Evolutionary conservation across 2,329 filamentous ascomycete species (phyloP).

Genomic region (Botrytis medusae): DNA sequence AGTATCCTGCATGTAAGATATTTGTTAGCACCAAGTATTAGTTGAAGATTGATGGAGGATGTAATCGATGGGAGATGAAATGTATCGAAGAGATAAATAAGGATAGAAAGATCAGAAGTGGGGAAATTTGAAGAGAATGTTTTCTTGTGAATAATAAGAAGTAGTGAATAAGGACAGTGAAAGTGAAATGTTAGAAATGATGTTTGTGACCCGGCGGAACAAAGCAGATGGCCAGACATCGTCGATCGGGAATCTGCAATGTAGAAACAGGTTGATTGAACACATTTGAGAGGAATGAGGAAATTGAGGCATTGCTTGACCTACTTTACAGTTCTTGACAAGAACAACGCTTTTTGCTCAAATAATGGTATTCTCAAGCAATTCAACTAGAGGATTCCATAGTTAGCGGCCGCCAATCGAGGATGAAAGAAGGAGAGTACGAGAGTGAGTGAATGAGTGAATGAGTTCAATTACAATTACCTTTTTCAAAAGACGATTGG

Average conservation of each 20-base stretch:
- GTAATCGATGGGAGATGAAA: conserved; percentile 12
- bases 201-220: conserved; percentile 2
- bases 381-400: conserved; percentile 24
- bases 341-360: conserved; percentile 24
- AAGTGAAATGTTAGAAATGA: conserved; percentile 4
- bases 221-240: not conserved
- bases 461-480: conserved; percentile 23
- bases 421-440: not conserved
- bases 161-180: conserved; percentile 17
- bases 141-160: not conserved
- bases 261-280: not conserved
- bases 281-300: not conserved
- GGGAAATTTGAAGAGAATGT: not conserved
- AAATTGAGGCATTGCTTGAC: conserved; percentile 17
- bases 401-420: conserved; percentile 22
- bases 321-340: conserved; percentile 34
- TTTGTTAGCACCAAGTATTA: conserved; percentile 26
- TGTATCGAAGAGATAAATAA: not conserved
- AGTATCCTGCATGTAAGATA: conserved; percentile 32
- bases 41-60: conserved; percentile 18
- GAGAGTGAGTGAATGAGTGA: not conserved
- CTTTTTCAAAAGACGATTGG: conserved; percentile 25
- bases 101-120: not conserved
- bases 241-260: not conserved
- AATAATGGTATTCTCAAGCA: conserved; percentile 25